These are phyloP conservation scores for Pichia sorboxylosa DNA, from an alignment of 1,139 yeast genomes.

Conservation along the genomic window DNA sequence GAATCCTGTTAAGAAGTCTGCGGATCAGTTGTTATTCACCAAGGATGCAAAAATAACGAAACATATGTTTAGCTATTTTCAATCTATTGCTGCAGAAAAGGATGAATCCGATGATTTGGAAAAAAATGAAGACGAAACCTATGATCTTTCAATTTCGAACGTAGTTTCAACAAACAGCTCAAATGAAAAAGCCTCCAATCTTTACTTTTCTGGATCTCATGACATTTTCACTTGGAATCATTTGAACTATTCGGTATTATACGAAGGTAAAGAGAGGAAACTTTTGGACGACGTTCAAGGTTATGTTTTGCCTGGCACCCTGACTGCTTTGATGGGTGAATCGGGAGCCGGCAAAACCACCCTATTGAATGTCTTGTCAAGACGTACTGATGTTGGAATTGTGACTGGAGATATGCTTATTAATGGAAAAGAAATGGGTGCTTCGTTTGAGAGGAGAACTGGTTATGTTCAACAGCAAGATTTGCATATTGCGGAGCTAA, in stretches of 20 bases:
- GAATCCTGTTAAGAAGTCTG: constrained; percentile 11
- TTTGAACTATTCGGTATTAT: constrained; percentile 26
- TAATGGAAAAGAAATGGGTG: constrained; percentile 32
- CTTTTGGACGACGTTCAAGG: constrained; percentile 43
- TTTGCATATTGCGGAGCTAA: constrained; percentile 36
- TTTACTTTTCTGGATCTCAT: constrained; percentile 7
- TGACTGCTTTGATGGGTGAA: constrained; percentile 56
- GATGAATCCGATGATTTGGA: constrained; percentile 1
- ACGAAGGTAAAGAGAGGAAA: constrained; percentile 29
- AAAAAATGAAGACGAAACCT: constrained; percentile 4
- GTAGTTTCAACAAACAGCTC: background rate
- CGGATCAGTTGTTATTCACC: constrained; percentile 16
- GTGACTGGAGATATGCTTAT: constrained; percentile 44
- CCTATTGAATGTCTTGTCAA: constrained; percentile 43
- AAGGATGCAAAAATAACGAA: constrained; percentile 9
- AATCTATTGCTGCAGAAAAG: background rate
- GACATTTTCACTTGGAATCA: constrained; percentile 37
- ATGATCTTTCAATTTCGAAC: background rate
- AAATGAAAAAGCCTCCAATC: background rate
- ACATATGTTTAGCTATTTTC: background rate
- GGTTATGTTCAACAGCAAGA: constrained; percentile 52
- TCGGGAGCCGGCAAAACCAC: constrained; percentile 68
- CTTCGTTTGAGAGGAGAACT: constrained; percentile 37
- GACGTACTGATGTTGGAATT: constrained; percentile 37
- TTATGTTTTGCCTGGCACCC: constrained; percentile 42